These are phyloP conservation scores for Fusarium nisikadoi DNA, from an alignment of 2,329 filamentous ascomycete genomes.

Conservation along the genomic window DNA sequence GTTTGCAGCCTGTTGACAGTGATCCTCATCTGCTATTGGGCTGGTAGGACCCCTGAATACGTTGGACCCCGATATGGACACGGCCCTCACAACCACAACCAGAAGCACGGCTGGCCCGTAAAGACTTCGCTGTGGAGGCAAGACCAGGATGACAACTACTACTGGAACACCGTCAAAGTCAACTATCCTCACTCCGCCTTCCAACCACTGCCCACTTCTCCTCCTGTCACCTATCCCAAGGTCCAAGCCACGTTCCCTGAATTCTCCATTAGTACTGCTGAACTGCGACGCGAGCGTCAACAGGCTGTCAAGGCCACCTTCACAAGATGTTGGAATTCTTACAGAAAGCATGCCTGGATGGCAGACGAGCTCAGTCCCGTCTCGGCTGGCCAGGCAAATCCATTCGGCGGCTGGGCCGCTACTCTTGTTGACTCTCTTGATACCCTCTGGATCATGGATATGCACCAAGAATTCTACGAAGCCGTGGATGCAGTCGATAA, in stretches of 20 bases:
- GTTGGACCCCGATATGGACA: slow-evolving; percentile 31
- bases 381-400: slow-evolving; percentile 61
- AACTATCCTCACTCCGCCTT: slow-evolving; percentile 46
- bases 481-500: slow-evolving; percentile 66
- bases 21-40: slow-evolving; percentile 38
- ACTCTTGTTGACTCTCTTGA: slow-evolving; percentile 76
- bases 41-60: slow-evolving; percentile 24
- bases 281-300: slow-evolving; percentile 49
- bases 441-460: slow-evolving; percentile 78
- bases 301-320: slow-evolving; percentile 57
- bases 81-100: slow-evolving; percentile 34
- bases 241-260: slow-evolving; percentile 49
- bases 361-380: slow-evolving; percentile 71
- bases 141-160: slow-evolving; percentile 41
- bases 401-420: slow-evolving; percentile 74
- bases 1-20: slow-evolving; percentile 34
- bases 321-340: slow-evolving; percentile 61
- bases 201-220: slow-evolving; percentile 46
- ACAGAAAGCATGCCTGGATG: slow-evolving; percentile 71
- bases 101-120: slow-evolving; percentile 36
- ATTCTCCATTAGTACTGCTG: slow-evolving; percentile 35
- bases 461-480: slow-evolving; percentile 72
- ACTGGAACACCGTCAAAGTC: slow-evolving; percentile 43
- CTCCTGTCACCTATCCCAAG: slow-evolving; percentile 46
- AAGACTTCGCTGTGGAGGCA: slow-evolving; percentile 38